Conservation (phyloP, 768 basidiomycete genomes). For the Brasilioporus rufonigricans region DNA sequence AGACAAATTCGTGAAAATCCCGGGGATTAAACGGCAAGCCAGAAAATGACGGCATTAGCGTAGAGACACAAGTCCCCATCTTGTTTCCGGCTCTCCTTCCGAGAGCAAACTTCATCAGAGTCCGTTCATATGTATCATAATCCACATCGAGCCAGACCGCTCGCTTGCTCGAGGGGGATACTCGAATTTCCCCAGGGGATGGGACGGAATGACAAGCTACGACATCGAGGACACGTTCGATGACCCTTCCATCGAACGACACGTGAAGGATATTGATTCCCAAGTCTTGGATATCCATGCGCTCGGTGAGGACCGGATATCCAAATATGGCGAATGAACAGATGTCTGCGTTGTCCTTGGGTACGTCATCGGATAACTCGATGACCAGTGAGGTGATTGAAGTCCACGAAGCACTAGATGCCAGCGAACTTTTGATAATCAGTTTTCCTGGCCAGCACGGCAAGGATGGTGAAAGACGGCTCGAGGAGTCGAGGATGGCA, state of each 20-base stretch:
- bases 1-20: conserved; percentile 45
- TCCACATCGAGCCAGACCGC: conserved; percentile 17
- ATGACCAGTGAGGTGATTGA: neutral
- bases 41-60: conserved; percentile 45
- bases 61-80: conserved; percentile 11
- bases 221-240: neutral
- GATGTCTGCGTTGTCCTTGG: neutral
- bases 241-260: conserved; percentile 12
- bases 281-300: neutral
- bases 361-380: conserved; percentile 17
- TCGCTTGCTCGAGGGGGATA: conserved; percentile 20
- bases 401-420: conserved; percentile 16
- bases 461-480: neutral
- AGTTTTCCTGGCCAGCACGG: conserved; percentile 17
- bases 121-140: conserved; percentile 36
- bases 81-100: conserved; percentile 11
- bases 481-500: conserved; percentile 5
- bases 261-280: conserved; percentile 8
- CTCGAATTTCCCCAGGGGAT: conserved; percentile 11
- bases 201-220: conserved; percentile 13
- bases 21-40: conserved; percentile 51
- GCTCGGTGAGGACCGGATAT: neutral
- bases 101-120: conserved; percentile 51
- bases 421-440: conserved; percentile 2
- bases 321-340: conserved; percentile 18